Evolutionary conservation across 1,284 basidiomycete genomes (phyloP), one percentile per base, ranked within the genome.

Genomic region (Fereydounia khargensis): DNA sequence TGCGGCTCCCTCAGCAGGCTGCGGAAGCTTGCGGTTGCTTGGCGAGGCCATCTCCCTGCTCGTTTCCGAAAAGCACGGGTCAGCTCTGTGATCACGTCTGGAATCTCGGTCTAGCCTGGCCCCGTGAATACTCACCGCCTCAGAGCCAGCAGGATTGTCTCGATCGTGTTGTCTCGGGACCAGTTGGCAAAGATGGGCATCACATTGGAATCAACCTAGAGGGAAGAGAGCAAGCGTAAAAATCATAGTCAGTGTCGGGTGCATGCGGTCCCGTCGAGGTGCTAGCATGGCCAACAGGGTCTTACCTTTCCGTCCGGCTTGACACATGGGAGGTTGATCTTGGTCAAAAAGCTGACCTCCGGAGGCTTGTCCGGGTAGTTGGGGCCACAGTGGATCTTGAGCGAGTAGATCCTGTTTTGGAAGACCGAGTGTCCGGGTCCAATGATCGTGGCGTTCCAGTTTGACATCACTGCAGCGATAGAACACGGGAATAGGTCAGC

Each of bases 381-480:
- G 6, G 84, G 80, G 27, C 86, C 88, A 74, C 94, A 97, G 70
- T 82, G 80, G 75, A 98, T 92, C 80, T 87, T 89, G 68, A 98
- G 83, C 50, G 86, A 89, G 82, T 97, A 98, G 79, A 98, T 98
- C 42, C 94, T 84, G 79, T 98, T 98, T 83, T 98, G 91, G 78
- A 94, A 91, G 10, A 94, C 90, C 17, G 69, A 69, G 80, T 97
- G 92, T 47, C 91, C 91, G 24, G 95, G 94, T 8, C 94, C 95
- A 59, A 98, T 90, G 79, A 98, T 94, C 10, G 95, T 98, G 31
- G 92, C 94, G 75, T 95, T 97, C 94, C 94, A 98, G 76, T 91
- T 83, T 78, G 85, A 88, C 94, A 98, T 97, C 54, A 69, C 68
- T 73, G 41, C 22, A 20, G 4, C 6, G 20, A 42, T 17, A 18